These are phyloP conservation scores for Boletus subcaerulescens DNA, from an alignment of 768 basidiomycete genomes.

Conservation along the genomic window DNA sequence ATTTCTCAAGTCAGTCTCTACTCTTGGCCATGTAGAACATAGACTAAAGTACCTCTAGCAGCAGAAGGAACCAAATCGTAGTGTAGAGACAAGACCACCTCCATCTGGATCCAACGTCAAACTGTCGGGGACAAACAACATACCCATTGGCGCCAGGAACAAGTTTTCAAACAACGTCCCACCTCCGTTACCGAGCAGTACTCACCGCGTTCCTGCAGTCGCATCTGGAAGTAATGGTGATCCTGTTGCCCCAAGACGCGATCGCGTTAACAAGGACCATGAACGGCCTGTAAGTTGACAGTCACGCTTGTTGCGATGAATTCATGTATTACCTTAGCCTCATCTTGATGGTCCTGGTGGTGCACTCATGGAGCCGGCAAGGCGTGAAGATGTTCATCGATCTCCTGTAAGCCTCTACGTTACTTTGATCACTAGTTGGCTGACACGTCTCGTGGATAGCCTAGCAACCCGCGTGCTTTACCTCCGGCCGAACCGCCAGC, in stretches of 20 bases:
- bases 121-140: slow-evolving; percentile 33
- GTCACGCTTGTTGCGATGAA: not conserved
- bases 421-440: not conserved
- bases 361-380: slow-evolving; percentile 1
- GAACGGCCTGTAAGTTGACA: slow-evolving; percentile 23
- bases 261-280: slow-evolving; percentile 17
- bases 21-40: not conserved
- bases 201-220: not conserved
- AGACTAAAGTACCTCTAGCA: not conserved
- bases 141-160: slow-evolving; percentile 28
- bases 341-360: slow-evolving; percentile 5
- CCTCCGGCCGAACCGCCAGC: slow-evolving; percentile 11
- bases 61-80: slow-evolving; percentile 22
- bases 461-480: not conserved
- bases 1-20: slow-evolving; percentile 15
- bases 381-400: slow-evolving; percentile 9
- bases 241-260: slow-evolving; percentile 16
- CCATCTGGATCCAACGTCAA: slow-evolving; percentile 20
- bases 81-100: slow-evolving; percentile 10
- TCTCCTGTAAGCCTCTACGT: slow-evolving; percentile 20
- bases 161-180: slow-evolving; percentile 19
- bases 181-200: not conserved
- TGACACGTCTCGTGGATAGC: slow-evolving; percentile 13
- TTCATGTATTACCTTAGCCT: slow-evolving; percentile 18
- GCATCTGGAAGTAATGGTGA: slow-evolving; percentile 19